These are phyloP conservation scores for Pythium vanterpoolii DNA, from an alignment of 352 stramenopile species.

Conservation along the genomic window DNA sequence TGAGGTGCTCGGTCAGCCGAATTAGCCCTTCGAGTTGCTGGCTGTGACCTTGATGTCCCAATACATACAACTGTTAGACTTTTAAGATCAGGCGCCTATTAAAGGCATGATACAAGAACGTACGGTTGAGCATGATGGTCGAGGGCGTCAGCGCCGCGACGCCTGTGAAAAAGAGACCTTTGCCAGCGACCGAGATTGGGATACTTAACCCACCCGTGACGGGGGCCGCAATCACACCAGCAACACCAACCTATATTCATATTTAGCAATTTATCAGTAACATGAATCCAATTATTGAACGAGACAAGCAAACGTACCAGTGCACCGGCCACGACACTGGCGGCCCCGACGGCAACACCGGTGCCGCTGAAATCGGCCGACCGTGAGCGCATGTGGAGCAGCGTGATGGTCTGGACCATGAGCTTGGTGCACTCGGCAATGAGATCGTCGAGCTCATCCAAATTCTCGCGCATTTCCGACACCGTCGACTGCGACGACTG, in stretches of 20 bases:
- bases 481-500: conserved; percentile 66
- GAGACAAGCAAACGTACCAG: conserved; percentile 39
- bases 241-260: conserved; percentile 62
- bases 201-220: conserved; percentile 79
- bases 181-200: conserved; percentile 78
- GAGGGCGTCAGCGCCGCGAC: conserved; percentile 76
- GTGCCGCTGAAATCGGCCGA: conserved; percentile 86
- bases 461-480: conserved; percentile 62
- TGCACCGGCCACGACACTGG: conserved; percentile 74
- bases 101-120: not conserved
- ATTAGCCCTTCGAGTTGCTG: conserved; percentile 74
- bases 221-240: conserved; percentile 69
- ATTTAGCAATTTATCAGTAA: no score
- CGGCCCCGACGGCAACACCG: conserved; percentile 73
- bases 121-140: conserved; percentile 86
- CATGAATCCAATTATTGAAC: not conserved
- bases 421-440: conserved; percentile 80
- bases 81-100: not conserved
- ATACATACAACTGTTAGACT: not conserved
- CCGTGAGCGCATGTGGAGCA: conserved; percentile 74
- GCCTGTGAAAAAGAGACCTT: conserved; percentile 81
- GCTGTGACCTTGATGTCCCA: conserved; percentile 56
- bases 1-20: conserved; percentile 76
- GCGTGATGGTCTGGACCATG: conserved; percentile 84
- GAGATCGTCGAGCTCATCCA: conserved; percentile 80